These are phyloP conservation scores for Clitoria ternatea DNA, from an alignment of 306 rosid species.

Conservation along the genomic window DNA sequence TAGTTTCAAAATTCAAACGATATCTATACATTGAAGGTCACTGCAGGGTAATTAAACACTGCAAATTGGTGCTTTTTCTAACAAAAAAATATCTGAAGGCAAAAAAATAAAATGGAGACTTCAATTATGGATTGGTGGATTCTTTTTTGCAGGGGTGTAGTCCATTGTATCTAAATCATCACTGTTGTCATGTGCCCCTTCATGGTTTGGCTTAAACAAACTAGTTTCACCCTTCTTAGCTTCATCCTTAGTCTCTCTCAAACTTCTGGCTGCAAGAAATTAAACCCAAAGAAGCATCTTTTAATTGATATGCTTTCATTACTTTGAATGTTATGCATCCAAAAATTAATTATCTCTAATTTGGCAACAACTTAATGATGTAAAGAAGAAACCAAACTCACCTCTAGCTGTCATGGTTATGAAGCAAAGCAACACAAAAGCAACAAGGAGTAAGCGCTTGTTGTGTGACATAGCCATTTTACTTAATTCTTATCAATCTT, in stretches of 20 bases:
- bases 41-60: constrained; percentile 6
- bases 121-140: constrained; percentile 88
- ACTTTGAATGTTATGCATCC: background rate
- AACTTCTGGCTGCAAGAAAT: constrained; percentile 38
- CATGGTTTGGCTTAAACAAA: constrained; percentile 29
- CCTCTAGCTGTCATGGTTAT: constrained; percentile 35
- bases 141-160: constrained; percentile 75
- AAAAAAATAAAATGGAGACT: background rate
- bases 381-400: background rate
- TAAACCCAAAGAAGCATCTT: constrained; percentile 5
- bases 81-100: background rate
- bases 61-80: background rate
- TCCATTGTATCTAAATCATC: constrained; percentile 69
- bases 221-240: constrained; percentile 13
- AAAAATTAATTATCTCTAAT: background rate
- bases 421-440: constrained; percentile 33
- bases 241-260: constrained; percentile 26
- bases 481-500: background rate
- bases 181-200: constrained; percentile 26
- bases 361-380: background rate
- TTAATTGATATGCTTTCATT: constrained; percentile 2
- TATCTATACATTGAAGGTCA: constrained; percentile 10
- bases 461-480: constrained; percentile 25
- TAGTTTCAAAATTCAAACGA: constrained; percentile 17
- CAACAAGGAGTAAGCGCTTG: constrained; percentile 32